A percentile compares a stretch with the other conserved stretches of the same genome.
Conservation (phyloP, 768 basidiomycete genomes). For the Suillus paluster region DNA sequence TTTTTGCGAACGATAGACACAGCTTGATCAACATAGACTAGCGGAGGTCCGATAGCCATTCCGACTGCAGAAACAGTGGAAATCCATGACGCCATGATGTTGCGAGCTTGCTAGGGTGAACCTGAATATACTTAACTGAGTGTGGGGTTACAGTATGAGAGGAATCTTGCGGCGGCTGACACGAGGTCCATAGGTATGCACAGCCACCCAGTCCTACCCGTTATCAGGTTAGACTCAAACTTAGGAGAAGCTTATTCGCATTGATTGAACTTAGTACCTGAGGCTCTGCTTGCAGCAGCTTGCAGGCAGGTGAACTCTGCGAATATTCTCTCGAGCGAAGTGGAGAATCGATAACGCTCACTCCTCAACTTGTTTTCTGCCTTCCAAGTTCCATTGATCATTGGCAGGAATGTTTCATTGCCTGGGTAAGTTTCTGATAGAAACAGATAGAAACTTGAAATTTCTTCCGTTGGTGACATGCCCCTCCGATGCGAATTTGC, state of each 20-base stretch:
- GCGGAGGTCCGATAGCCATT: constrained; percentile 84
- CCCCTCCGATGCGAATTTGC: not conserved
- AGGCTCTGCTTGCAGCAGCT: constrained; percentile 1
- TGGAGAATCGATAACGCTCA: not conserved
- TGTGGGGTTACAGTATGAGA: constrained; percentile 1
- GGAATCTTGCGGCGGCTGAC: too few species aligned
- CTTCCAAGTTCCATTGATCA: too few species aligned
- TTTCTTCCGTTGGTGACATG: not conserved
- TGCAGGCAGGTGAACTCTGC: not conserved
- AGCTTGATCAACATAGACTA: constrained; percentile 86
- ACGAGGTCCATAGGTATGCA: not conserved
- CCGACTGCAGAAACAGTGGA: constrained; percentile 70
- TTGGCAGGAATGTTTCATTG: not conserved
- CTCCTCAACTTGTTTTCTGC: not conserved
- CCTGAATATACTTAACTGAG: not conserved
- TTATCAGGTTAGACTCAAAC: constrained; percentile 1
- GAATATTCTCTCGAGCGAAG: constrained; percentile 2
- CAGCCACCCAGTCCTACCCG: not conserved
- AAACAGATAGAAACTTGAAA: not conserved
- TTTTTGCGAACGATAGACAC: constrained; percentile 80
- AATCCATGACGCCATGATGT: constrained; percentile 63
- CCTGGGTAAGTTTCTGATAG: not conserved
- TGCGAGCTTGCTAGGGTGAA: not conserved
- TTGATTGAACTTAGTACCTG: constrained; percentile 5
- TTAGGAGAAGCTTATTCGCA: not conserved